Conservation (phyloP, 2,329 filamentous ascomycete genomes). For the Aspergillus flavus region DNA sequence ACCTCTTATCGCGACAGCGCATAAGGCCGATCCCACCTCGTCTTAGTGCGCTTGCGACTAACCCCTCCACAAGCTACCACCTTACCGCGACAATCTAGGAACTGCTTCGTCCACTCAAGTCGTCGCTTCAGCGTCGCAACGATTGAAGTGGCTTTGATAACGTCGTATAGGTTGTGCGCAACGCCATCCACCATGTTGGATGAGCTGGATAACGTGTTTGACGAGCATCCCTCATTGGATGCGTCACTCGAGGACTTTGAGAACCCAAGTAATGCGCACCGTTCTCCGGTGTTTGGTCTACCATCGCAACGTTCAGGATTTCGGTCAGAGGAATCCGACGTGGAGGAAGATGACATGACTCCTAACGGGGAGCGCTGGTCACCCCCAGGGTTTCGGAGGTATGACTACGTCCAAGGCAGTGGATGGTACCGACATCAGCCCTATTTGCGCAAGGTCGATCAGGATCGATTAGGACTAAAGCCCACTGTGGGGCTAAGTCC, state of each 20-base stretch:
- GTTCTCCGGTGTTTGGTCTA: slow-evolving; percentile 56
- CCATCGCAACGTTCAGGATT: slow-evolving; percentile 67
- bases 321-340: slow-evolving; percentile 56
- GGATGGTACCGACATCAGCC: slow-evolving; percentile 57
- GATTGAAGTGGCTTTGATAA: slow-evolving; percentile 28
- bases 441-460: slow-evolving; percentile 47
- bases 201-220: slow-evolving; percentile 54
- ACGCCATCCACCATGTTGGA: slow-evolving; percentile 47
- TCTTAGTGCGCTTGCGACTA: slow-evolving; percentile 23
- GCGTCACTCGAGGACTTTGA: slow-evolving; percentile 66
- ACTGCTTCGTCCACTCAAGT: slow-evolving; percentile 22
- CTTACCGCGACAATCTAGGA: slow-evolving; percentile 1
- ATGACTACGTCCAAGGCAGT: slow-evolving; percentile 55
- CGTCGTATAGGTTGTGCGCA: slow-evolving; percentile 27
- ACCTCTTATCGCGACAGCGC: slow-evolving; percentile 8
- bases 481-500: slow-evolving; percentile 48
- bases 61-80: slow-evolving; percentile 14
- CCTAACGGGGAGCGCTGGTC: slow-evolving; percentile 59
- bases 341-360: slow-evolving; percentile 38
- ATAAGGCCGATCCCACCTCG: background rate
- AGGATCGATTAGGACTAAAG: slow-evolving; percentile 43
- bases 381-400: slow-evolving; percentile 63
- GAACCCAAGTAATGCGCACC: slow-evolving; percentile 48
- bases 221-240: slow-evolving; percentile 62
- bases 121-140: slow-evolving; percentile 23